phyloP scores from a whole-genome alignment of 768 basidiomycete genomes.

The Paxillus involutus region DNA sequence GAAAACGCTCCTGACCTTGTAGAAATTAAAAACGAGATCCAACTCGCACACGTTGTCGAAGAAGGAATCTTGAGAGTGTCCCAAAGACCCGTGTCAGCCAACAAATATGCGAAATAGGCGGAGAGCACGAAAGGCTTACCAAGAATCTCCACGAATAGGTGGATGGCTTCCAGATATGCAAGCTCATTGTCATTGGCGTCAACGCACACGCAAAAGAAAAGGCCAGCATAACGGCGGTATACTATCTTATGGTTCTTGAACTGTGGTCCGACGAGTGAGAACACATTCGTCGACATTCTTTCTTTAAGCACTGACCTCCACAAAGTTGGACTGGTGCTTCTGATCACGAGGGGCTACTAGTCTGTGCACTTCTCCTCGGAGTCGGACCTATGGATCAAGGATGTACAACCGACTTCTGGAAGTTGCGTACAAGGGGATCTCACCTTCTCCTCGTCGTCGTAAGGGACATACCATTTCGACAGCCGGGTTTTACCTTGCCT shows the following conservation, averaged over 20 bases:
- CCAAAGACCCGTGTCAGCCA: background rate
- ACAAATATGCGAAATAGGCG: background rate
- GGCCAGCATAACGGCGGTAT: slow-evolving; percentile 93
- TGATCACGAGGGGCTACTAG: slow-evolving; percentile 96
- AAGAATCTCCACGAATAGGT: slow-evolving; percentile 96
- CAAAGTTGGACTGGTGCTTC: slow-evolving; percentile 99
- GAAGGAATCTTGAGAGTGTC: slow-evolving; percentile 74
- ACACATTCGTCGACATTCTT: background rate
- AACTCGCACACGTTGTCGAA: slow-evolving; percentile 99
- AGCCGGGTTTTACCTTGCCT: slow-evolving; percentile 97
- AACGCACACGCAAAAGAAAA: slow-evolving; percentile 97
- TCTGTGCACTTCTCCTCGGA: slow-evolving; percentile 95
- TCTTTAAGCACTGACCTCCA: slow-evolving; percentile 68
- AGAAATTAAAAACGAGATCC: slow-evolving; percentile 98
- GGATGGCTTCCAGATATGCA: slow-evolving; percentile 95
- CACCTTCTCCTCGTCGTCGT: slow-evolving; percentile 99
- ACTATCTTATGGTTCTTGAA: slow-evolving; percentile 98
- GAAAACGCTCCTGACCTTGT: slow-evolving; percentile 60
- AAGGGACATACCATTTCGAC: slow-evolving; percentile 99
- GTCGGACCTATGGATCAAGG: slow-evolving; percentile 61
- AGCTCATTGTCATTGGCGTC: slow-evolving; percentile 99
- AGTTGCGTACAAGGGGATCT: slow-evolving; percentile 7
- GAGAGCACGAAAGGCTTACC: slow-evolving; percentile 49
- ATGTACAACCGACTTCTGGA: background rate
- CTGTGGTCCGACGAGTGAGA: slow-evolving; percentile 40